Evolutionary conservation across 148 eudicot genomes (phyloP).

Genomic region (Rheum nobile): DNA sequence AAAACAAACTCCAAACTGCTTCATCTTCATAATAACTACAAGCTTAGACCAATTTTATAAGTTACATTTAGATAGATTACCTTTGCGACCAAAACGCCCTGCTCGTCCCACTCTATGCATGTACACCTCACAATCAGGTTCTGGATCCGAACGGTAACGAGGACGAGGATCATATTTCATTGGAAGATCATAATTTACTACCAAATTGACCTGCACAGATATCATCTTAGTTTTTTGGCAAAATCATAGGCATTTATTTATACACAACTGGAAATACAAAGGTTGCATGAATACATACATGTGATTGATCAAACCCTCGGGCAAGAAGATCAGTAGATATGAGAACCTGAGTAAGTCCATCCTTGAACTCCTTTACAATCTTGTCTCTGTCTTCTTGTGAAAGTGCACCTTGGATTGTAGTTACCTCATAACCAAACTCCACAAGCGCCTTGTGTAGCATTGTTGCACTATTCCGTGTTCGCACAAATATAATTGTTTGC

Average conservation of each 20-base stretch:
- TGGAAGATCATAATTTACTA: constrained; percentile 84
- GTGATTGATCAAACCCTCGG: constrained; percentile 82
- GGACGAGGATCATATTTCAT: constrained; percentile 20
- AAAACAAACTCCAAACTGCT: no score
- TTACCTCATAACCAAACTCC: constrained; percentile 73
- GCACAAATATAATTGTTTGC: constrained; percentile 80
- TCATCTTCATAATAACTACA: not conserved
- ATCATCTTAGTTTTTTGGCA: not conserved
- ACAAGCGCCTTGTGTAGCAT: constrained; percentile 53
- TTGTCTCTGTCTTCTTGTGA: constrained; percentile 69
- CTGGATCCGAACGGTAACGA: constrained; percentile 10
- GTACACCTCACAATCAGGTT: constrained; percentile 85
- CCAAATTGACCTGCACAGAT: constrained; percentile 62
- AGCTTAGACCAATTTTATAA: not conserved
- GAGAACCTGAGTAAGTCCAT: constrained; percentile 78
- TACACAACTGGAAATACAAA: not conserved
- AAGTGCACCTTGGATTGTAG: constrained; percentile 88
- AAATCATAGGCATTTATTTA: not conserved
- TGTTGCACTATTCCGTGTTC: constrained; percentile 51
- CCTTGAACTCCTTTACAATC: constrained; percentile 76
- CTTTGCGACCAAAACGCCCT: constrained; percentile 95
- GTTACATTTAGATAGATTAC: no score
- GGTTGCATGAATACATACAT: constrained; percentile 17
- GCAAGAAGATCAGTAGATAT: constrained; percentile 91
- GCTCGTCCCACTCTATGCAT: constrained; percentile 94